A percentile compares a stretch with the other conserved stretches of the same genome.
phyloP scores from a whole-genome alignment of 495 filamentous ascomycete species.

The Xylaria nigripes region DNA sequence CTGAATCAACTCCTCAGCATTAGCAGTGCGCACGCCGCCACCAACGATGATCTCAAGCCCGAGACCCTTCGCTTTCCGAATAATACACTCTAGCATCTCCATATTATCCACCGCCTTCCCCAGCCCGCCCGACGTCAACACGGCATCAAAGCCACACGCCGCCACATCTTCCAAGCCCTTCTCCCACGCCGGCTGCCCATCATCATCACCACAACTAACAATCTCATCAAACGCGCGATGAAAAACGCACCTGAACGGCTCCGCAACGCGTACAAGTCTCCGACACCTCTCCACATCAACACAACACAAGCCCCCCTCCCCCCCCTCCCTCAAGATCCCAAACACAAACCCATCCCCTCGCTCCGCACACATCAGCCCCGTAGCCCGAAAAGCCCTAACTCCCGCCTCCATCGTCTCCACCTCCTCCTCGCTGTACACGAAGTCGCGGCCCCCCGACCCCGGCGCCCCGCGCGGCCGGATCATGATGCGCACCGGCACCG shows the following conservation, averaged over 20 bases:
- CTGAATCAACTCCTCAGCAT: slow-evolving; percentile 17
- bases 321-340: slow-evolving; percentile 25
- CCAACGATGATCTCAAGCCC: slow-evolving; percentile 33
- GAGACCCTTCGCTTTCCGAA: slow-evolving; percentile 9
- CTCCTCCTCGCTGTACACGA: slow-evolving; percentile 32
- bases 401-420: slow-evolving; percentile 21
- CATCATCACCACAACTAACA: slow-evolving; percentile 10
- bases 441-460: slow-evolving; percentile 19
- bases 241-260: slow-evolving; percentile 25
- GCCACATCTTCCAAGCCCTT: slow-evolving; percentile 20
- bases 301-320: slow-evolving; percentile 9
- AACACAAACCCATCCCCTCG: slow-evolving; percentile 42
- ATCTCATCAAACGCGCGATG: slow-evolving; percentile 39
- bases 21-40: slow-evolving; percentile 31
- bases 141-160: slow-evolving; percentile 27
- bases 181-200: slow-evolving; percentile 9
- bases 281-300: slow-evolving; percentile 22
- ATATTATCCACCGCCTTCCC: slow-evolving; percentile 27
- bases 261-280: slow-evolving; percentile 20
- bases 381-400: slow-evolving; percentile 23
- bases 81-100: slow-evolving; percentile 20
- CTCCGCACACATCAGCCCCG: slow-evolving; percentile 15
- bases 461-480: slow-evolving; percentile 36
- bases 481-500: slow-evolving; percentile 33
- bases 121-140: slow-evolving; percentile 36